Conservation (phyloP, 805 yeast genomes). For the Debaryomyces prosopidis region DNA sequence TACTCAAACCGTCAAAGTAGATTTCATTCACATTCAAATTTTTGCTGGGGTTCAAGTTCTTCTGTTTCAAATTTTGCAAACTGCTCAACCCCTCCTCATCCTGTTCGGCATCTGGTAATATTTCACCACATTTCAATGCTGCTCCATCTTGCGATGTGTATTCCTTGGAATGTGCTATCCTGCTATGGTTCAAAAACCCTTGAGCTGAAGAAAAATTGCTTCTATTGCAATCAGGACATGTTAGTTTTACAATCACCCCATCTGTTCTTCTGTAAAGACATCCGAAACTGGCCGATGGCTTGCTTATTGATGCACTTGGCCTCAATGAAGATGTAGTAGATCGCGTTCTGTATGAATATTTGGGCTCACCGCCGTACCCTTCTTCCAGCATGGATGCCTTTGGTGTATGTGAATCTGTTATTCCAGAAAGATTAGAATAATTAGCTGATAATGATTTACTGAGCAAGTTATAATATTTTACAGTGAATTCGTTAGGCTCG, state of each 20-base stretch:
- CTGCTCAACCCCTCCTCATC: constrained; percentile 50
- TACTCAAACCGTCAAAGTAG: constrained; percentile 33
- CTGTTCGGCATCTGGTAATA: constrained; percentile 55
- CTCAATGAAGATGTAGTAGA: constrained; percentile 55
- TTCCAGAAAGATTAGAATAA: constrained; percentile 20
- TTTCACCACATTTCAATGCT: constrained; percentile 64
- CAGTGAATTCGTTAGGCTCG: constrained; percentile 47
- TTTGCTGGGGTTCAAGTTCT: constrained; percentile 42
- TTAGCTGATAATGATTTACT: constrained; percentile 33
- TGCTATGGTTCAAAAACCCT: constrained; percentile 75
- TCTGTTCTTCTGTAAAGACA: constrained; percentile 69
- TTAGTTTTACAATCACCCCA: constrained; percentile 66
- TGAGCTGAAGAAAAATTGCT: constrained; percentile 77
- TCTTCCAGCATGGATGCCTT: constrained; percentile 2
- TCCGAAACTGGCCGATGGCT: constrained; percentile 26
- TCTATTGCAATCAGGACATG: constrained; percentile 67
- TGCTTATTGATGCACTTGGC: constrained; percentile 42
- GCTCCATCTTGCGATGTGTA: constrained; percentile 75
- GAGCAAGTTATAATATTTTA: constrained; percentile 40
- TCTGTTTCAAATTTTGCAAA: constrained; percentile 32
- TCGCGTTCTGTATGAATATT: constrained; percentile 45
- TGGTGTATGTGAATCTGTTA: neutral
- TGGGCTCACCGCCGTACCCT: constrained; percentile 4
- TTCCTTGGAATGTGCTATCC: constrained; percentile 72
- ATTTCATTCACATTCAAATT: constrained; percentile 40